Evolutionary conservation across 148 eudicot species (phyloP).

Genomic region (Chenopodium suecicum): DNA sequence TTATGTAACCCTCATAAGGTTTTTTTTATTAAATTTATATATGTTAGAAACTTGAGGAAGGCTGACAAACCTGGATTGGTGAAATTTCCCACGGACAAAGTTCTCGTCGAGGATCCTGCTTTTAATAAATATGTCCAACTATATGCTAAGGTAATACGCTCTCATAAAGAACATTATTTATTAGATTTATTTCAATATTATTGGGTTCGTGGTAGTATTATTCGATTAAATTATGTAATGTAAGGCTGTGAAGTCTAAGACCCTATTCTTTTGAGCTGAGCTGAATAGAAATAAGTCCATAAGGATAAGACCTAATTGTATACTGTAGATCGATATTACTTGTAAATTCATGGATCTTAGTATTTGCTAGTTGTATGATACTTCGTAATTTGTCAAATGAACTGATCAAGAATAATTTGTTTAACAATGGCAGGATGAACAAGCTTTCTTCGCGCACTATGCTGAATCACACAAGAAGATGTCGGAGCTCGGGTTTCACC

Average conservation of each 20-base stretch:
- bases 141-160: constrained; percentile 59
- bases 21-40: neutral
- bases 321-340: too few relatives aligned
- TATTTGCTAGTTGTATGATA: neutral
- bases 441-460: constrained; percentile 71
- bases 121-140: constrained; percentile 56
- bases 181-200: too few relatives aligned
- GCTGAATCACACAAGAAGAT: constrained; percentile 88
- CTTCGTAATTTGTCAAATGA: neutral
- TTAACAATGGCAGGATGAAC: constrained; percentile 49
- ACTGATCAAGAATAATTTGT: neutral
- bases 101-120: constrained; percentile 52
- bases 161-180: too few relatives aligned
- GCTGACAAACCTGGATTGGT: constrained; percentile 55
- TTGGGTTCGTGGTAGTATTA: too few relatives aligned
- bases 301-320: too few relatives aligned
- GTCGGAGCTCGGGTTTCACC: constrained; percentile 71
- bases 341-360: too few relatives aligned
- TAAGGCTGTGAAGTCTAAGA: too few relatives aligned
- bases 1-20: neutral
- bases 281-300: too few relatives aligned
- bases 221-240: too few relatives aligned
- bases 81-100: constrained; percentile 77
- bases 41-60: constrained; percentile 62
- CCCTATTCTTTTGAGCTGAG: too few relatives aligned